Evolutionary conservation across 2,329 filamentous ascomycete genomes (phyloP), one percentile per base, ranked within the genome.

Genomic region (Metarhizium brunneum): DNA sequence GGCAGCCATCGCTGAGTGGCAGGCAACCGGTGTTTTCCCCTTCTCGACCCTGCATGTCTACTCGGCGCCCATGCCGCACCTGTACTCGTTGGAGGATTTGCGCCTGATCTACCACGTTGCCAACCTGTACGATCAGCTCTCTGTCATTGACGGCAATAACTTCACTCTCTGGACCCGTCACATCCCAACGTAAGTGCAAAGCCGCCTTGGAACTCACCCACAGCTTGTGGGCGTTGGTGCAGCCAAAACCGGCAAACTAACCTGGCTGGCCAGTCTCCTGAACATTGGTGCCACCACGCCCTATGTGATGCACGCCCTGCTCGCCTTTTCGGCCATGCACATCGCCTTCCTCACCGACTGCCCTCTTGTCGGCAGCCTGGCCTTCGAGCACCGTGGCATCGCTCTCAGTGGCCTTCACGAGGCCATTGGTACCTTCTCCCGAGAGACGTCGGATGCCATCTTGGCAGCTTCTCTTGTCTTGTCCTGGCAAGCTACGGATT

Each of bases 401-500:
- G 92, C 94, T 11, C 77, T 96, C 57, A 91, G 88, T 64, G 92
- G 92, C 3, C 76, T 97, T 50, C 90, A 96, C 66, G 87, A 92
- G 66, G 90, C 91, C 32, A 92, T 97, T 62, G 84, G 85, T 48
- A 80, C 81, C 20, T 96, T 97, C 71, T 95, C 88, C 2, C 85
- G 84, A 63, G 84, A 87, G 53, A 95, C 91, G 58, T 92, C 90
- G 2, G 92, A 99, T 72, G 91, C 92, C 47, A 86, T 96, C 59
- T 80, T 99, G 54, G 92, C 92, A 30, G 90, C 92, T 36, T 96
- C 92, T 30, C 84, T 96, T 48, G 82, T 97, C 50, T 80, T 99
- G 52, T 95, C 92, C 42, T 97, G 94, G 92, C 92, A 97, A 75
- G 89, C 90, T 55, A 94, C 87, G 58, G 92, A 97, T 75, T 97